Conservation (phyloP, 179 eudicot genomes). For the Amaranthus tricolor region DNA sequence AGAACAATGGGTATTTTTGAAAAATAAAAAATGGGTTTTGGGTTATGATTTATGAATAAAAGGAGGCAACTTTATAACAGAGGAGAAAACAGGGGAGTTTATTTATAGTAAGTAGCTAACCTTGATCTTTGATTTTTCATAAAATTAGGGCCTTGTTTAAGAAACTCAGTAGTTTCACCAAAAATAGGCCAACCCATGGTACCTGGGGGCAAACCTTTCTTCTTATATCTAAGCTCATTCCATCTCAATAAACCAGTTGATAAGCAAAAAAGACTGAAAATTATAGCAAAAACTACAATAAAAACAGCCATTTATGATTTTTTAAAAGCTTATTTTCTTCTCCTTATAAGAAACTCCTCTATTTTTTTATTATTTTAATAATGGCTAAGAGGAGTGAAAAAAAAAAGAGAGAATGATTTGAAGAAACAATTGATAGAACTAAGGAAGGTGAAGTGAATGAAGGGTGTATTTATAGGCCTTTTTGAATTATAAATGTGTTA, state of each 20-base stretch:
- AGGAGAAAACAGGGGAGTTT: constrained; percentile 21
- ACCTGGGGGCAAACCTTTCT: constrained; percentile 88
- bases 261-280: constrained; percentile 40
- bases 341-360: neutral
- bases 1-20: neutral
- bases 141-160: constrained; percentile 88
- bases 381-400: constrained; percentile 5
- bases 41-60: neutral
- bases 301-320: constrained; percentile 51
- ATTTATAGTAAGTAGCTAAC: constrained; percentile 29
- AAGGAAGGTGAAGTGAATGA: constrained; percentile 15
- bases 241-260: constrained; percentile 70
- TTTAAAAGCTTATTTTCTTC: neutral
- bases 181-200: constrained; percentile 99
- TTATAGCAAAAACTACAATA: constrained; percentile 33
- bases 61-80: neutral
- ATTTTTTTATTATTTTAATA: neutral
- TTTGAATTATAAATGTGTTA: neutral
- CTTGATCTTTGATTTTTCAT: constrained; percentile 91
- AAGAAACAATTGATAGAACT: constrained; percentile 12
- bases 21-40: neutral
- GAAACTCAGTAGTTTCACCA: constrained; percentile 96
- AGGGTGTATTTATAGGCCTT: constrained; percentile 33
- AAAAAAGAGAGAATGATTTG: constrained; percentile 3
- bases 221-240: constrained; percentile 79